Evolutionary conservation across 2,329 filamentous ascomycete genomes (phyloP), one percentile per base, ranked within the genome.

Genomic region (Monosporascus sp.): DNA sequence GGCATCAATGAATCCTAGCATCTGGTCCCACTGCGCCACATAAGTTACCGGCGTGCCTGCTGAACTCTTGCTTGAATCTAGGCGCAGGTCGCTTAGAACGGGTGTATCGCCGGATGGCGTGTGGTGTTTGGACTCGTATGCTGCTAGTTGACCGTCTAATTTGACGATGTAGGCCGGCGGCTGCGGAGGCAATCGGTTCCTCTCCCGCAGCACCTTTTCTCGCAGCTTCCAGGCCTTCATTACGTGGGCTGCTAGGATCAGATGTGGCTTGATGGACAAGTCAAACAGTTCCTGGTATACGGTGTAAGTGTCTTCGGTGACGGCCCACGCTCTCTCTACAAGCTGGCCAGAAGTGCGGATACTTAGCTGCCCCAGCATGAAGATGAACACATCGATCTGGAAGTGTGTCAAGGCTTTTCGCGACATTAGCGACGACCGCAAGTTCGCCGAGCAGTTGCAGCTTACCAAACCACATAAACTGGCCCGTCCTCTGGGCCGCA

Each of bases 301-400:
- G 1, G 63, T 57, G 62, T 81, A 83, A 3, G 76, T 71, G 7
- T 67, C 66, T 37, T 77, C 71, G 7, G 81, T 67, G 24, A 73
- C 67, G 8, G 58, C 61, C 81, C 81, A 85, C 1, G 76, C 80
- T 31, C 77, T 73, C 45, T 83, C 79, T 8, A 81, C 75, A 9
- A 83, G 67, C 3, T 63, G 65, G 8, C 81, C 81, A 2, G 70
- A 70, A 0, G 72, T 73, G 38, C 77, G 76, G 35, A 74, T 71
- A 56, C 73, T 76, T 14, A 85, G 73, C 61, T 82, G 78, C 5
- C 78, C 78, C 0, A 77, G 75, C 64, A 82, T 72, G 62, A 80
- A 81, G 38, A 77, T 69, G 55, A 83, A 79, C 24, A 83, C 68
- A 52, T 82, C 81, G 48, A 78, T 66, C 60, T 83, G 80, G 64